Base-by-base conservation (phyloP, 139 green algal genomes). In the Auxenochlorella pyrenoidosa region DNA sequence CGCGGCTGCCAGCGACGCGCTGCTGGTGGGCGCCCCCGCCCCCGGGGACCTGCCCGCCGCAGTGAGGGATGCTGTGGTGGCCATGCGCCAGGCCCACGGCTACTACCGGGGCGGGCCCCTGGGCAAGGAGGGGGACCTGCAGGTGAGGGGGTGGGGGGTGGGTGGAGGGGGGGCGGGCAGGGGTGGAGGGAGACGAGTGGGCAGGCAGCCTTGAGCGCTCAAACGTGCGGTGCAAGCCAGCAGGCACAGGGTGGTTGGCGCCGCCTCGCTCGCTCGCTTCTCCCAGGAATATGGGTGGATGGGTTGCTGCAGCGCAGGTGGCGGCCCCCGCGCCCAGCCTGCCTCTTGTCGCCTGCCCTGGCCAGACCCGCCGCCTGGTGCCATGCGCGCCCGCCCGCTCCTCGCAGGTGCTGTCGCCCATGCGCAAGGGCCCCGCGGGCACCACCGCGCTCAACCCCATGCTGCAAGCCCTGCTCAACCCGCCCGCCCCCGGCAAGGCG, bases 391-490 rank as follows among this genome's bases (percentile, higher is more conserved):
- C 47, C 60, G 77, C 6, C 12, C 28, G 10, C 47, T n/a, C 16
- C 4, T 58, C n/a, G 86, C 94, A 97, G 92, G 92, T 97, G 60
- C 89, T 97, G 47, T 92, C 91, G 22, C 94, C 95, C 36, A 93
- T 95, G 79, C 91, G 91, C 28, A 91, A 90, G 40, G 91, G 88
- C 28, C 34, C 85, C 15, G 84, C 81, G 13, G 92, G 92, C 44
- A 91, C 87, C 2, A 21, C 16, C 12, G 40, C 66, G 0, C 90
- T 97, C n/a, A 96, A 96, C 88, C 68, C 65, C 41, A 83, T 77
- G 36, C 92, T 98, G 58, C 95, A 97, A 89, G 65, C 58, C 30
- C 85, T 95, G 60, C 83, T 98, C 38, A 97, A 97, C 91, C 94
- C 95, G 32, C 79, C 88, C 6, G 30, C 26, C 18, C 60, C 51